Conservation (phyloP, 1,139 yeast species). For the Debaryomyces nepalensis region DNA sequence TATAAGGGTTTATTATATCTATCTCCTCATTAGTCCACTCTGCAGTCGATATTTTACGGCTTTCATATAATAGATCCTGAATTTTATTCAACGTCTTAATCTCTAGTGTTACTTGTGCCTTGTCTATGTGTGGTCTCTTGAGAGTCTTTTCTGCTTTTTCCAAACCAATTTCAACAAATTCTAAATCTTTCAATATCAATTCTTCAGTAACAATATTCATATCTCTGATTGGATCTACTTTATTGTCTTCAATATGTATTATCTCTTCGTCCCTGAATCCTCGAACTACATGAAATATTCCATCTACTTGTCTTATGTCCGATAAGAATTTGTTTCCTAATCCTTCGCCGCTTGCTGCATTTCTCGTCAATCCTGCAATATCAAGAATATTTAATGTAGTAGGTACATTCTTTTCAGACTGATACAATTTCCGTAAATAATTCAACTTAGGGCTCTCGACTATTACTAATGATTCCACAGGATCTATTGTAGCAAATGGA, state of each 20-base stretch:
- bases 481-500: conserved; percentile 80
- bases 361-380: conserved; percentile 76
- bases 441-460: conserved; percentile 60
- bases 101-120: conserved; percentile 44
- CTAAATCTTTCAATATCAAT: conserved; percentile 71
- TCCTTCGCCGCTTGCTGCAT: conserved; percentile 78
- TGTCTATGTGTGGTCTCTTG: conserved; percentile 42
- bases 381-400: conserved; percentile 66
- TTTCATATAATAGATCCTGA: conserved; percentile 60
- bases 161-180: conserved; percentile 59
- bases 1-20: conserved; percentile 59
- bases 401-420: conserved; percentile 56
- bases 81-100: conserved; percentile 50
- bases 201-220: conserved; percentile 72
- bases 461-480: conserved; percentile 65
- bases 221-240: conserved; percentile 71
- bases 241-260: conserved; percentile 66
- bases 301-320: conserved; percentile 76
- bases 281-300: conserved; percentile 71
- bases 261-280: conserved; percentile 72
- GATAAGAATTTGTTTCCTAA: conserved; percentile 74
- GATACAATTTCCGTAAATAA: conserved; percentile 47
- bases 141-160: conserved; percentile 50
- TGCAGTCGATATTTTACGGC: conserved; percentile 52
- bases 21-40: conserved; percentile 63